These are phyloP conservation scores for Penicillium psychrosexuale DNA, from an alignment of 2,329 filamentous ascomycete genomes.

Conservation along the genomic window DNA sequence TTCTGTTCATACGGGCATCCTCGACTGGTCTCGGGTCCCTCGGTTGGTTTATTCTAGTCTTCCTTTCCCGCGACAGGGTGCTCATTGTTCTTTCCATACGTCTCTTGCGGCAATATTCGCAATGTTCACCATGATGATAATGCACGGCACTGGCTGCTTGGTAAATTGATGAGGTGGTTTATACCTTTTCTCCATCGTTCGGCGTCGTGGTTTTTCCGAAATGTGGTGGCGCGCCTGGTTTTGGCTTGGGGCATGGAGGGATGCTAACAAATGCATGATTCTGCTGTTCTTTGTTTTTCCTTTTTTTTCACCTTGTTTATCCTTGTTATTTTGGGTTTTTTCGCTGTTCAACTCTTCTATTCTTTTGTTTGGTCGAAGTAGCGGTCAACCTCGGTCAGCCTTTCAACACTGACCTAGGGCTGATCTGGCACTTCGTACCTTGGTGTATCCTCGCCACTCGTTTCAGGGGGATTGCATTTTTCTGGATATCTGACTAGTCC, in stretches of 20 bases:
- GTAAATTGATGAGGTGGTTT: constrained; percentile 15
- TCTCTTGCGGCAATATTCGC: constrained; percentile 14
- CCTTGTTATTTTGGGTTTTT: neutral
- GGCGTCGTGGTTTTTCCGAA: constrained; percentile 22
- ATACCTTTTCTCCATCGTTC: constrained; percentile 19
- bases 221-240: constrained; percentile 15
- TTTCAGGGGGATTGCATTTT: neutral
- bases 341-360: neutral
- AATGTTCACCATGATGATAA: constrained; percentile 19
- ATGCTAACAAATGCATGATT: constrained; percentile 12
- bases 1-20: constrained; percentile 17
- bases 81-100: constrained; percentile 11
- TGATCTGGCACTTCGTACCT: neutral
- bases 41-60: constrained; percentile 15
- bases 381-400: neutral
- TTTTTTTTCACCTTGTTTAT: neutral
- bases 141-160: constrained; percentile 19
- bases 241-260: constrained; percentile 1
- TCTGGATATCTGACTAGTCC: neutral
- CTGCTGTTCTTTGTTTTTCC: neutral
- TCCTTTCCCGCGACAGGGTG: constrained; percentile 13
- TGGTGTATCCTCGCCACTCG: neutral
- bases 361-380: neutral
- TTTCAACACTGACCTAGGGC: neutral
- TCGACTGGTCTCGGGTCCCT: constrained; percentile 22